Conservation (phyloP, 2,329 filamentous ascomycete genomes). For the Cordyceps cicadae region DNA sequence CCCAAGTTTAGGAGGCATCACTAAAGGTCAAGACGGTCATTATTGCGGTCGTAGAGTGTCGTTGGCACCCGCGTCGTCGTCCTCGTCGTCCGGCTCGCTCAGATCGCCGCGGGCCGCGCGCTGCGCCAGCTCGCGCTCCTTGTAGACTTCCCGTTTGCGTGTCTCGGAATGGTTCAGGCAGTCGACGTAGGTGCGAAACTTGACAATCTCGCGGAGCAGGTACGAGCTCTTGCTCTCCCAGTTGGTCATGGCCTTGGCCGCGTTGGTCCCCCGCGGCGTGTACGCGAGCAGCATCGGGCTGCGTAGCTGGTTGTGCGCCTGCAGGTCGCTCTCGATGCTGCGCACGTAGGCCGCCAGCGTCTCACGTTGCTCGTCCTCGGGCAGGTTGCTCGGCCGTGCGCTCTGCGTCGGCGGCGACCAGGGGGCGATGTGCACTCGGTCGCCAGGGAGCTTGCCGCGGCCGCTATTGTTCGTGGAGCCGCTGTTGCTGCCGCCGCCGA, state of each 20-base stretch:
- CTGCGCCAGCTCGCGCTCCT: slow-evolving; percentile 45
- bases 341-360: slow-evolving; percentile 71
- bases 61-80: slow-evolving; percentile 27
- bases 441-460: slow-evolving; percentile 64
- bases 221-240: slow-evolving; percentile 97
- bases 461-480: slow-evolving; percentile 29
- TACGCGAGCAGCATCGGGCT: slow-evolving; percentile 84
- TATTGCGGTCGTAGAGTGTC: slow-evolving; percentile 26
- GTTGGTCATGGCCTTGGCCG: slow-evolving; percentile 79
- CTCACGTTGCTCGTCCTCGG: slow-evolving; percentile 73
- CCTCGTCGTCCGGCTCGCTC: slow-evolving; percentile 25
- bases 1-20: not conserved
- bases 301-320: slow-evolving; percentile 80
- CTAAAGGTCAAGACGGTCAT: not conserved
- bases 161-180: slow-evolving; percentile 62
- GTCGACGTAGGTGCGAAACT: slow-evolving; percentile 93
- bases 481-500: slow-evolving; percentile 21
- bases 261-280: slow-evolving; percentile 73
- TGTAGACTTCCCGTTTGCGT: slow-evolving; percentile 63
- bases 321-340: slow-evolving; percentile 76
- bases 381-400: slow-evolving; percentile 71
- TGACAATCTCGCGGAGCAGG: slow-evolving; percentile 86
- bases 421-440: slow-evolving; percentile 74
- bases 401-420: slow-evolving; percentile 87
- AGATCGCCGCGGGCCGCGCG: slow-evolving; percentile 41